Evolutionary conservation across 371 early-diverging fungal genomes (phyloP).

Genomic region (Apophysomyces trapeziformis): DNA sequence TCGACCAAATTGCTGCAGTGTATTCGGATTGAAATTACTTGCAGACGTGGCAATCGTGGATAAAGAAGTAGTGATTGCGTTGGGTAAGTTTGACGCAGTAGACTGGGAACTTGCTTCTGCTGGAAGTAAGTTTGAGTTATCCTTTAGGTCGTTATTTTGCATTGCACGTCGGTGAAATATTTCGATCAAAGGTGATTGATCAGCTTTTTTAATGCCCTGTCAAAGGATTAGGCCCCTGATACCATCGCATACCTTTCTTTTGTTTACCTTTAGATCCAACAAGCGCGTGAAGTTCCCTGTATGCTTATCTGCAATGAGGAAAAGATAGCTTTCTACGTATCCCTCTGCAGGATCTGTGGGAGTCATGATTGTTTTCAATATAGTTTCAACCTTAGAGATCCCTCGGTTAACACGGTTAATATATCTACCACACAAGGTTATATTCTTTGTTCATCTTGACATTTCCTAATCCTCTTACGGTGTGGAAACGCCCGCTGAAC

Average conservation of each 20-base stretch:
- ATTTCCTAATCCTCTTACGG: constrained; percentile 48
- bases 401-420: constrained; percentile 81
- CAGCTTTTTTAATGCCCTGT: constrained; percentile 59
- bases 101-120: constrained; percentile 2
- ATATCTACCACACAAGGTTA: constrained; percentile 52
- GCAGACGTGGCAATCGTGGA: constrained; percentile 51
- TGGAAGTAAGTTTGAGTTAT: constrained; percentile 46
- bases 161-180: constrained; percentile 51
- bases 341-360: constrained; percentile 84
- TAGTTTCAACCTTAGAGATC: constrained; percentile 78
- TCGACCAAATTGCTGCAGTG: constrained; percentile 25
- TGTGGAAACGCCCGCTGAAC: constrained; percentile 51
- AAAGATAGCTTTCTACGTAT: constrained; percentile 85
- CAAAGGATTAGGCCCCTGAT: not conserved
- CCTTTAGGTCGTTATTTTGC: constrained; percentile 29
- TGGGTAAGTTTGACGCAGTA: constrained; percentile 27
- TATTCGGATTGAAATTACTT: constrained; percentile 39
- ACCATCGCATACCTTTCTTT: not conserved
- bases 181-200: constrained; percentile 60
- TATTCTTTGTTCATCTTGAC: not conserved
- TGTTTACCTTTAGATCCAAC: constrained; percentile 82
- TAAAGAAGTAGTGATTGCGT: constrained; percentile 43
- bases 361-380: constrained; percentile 90
- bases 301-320: constrained; percentile 78
- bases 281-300: constrained; percentile 71